Percentiles rank a stretch among this genome's conserved stretches.
Conservation (phyloP, 2,329 filamentous ascomycete species). For the Botrytis deweyae region DNA sequence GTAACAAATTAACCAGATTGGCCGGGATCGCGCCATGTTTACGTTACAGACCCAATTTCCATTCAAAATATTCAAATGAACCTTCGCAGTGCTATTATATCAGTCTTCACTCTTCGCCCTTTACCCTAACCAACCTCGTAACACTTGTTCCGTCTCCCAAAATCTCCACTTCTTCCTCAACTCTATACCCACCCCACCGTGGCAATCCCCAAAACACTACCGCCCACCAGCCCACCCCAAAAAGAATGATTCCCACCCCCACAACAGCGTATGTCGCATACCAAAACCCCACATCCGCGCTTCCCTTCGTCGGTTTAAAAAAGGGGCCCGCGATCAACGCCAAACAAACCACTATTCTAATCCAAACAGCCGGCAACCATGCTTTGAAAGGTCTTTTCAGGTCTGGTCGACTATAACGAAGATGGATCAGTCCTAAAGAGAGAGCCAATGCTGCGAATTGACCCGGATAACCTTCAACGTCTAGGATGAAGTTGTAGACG, state of each 20-base stretch:
- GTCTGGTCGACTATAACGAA: constrained; percentile 55
- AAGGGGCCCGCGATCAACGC: constrained; percentile 41
- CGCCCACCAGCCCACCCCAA: constrained; percentile 66
- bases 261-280: constrained; percentile 56
- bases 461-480: constrained; percentile 43
- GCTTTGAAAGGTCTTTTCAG: constrained; percentile 36
- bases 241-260: constrained; percentile 51
- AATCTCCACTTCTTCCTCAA: constrained; percentile 61
- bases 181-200: constrained; percentile 54
- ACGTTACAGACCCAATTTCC: background rate
- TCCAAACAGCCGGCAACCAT: constrained; percentile 38
- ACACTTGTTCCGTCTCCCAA: constrained; percentile 67
- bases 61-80: background rate
- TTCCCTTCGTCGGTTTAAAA: constrained; percentile 43
- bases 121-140: constrained; percentile 51
- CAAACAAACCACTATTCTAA: constrained; percentile 34
- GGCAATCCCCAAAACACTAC: constrained; percentile 64
- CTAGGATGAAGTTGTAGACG: constrained; percentile 41
- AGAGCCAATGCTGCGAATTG: constrained; percentile 46
- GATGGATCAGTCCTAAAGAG: constrained; percentile 41
- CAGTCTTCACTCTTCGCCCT: constrained; percentile 12
- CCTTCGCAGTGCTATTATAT: background rate
- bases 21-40: background rate
- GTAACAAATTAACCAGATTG: background rate
- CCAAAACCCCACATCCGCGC: constrained; percentile 47